Percentiles rank a stretch among this genome's conserved stretches.
Conservation (phyloP, 257 asterid genomes). For the Nyctanthes arbortristis region DNA sequence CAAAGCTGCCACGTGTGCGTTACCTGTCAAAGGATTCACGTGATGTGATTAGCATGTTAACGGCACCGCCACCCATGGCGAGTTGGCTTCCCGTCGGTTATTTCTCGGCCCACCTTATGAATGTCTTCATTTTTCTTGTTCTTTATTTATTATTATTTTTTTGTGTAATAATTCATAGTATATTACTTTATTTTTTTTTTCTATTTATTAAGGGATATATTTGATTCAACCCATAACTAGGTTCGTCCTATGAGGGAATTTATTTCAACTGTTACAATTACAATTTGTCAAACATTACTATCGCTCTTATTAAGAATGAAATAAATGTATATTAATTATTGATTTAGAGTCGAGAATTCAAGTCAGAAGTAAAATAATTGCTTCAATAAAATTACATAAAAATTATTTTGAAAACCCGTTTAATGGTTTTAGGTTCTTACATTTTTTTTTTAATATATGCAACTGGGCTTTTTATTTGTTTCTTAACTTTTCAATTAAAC, state of each 20-base stretch:
- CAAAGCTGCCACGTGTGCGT: slow-evolving; percentile 3
- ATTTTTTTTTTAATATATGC: not conserved
- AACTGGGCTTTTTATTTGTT: not conserved
- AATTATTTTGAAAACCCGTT: not conserved
- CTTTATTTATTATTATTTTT: not conserved
- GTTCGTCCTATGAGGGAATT: not conserved
- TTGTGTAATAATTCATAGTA: not conserved
- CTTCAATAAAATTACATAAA: not conserved
- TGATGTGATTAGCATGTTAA: slow-evolving; percentile 32
- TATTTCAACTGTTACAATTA: not conserved
- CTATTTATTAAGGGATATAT: not conserved
- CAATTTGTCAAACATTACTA: not conserved
- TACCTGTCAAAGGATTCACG: slow-evolving; percentile 26
- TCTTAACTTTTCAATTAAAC: not conserved
- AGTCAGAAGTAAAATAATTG: not conserved
- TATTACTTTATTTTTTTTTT: not conserved
- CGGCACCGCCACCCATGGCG: not conserved
- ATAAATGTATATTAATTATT: not conserved
- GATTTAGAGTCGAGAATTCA: not conserved
- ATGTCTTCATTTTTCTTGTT: slow-evolving; percentile 1
- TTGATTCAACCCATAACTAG: not conserved
- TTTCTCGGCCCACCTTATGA: slow-evolving; percentile 19
- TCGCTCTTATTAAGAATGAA: not conserved
- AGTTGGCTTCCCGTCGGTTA: slow-evolving; percentile 29
- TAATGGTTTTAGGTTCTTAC: not conserved